Conservation (phyloP, 176 grass and related monocot species). For the Elaeis guineensis region DNA sequence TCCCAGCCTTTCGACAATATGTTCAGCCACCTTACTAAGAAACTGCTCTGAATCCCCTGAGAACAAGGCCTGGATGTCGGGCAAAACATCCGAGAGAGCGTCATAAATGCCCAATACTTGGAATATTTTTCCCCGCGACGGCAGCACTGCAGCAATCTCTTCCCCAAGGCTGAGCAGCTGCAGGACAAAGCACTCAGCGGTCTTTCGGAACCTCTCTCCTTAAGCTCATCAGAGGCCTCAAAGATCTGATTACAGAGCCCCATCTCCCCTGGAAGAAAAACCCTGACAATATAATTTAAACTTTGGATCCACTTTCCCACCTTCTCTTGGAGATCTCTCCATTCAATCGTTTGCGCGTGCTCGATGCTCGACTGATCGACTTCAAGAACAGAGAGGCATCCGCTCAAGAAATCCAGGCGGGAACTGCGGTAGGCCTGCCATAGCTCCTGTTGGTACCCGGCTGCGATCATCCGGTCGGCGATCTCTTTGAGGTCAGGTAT, state of each 20-base stretch:
- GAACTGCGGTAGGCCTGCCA: not conserved
- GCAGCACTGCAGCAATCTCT: constrained; percentile 67
- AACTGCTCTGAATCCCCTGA: constrained; percentile 46
- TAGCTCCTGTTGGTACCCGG: not conserved
- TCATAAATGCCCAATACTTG: constrained; percentile 73
- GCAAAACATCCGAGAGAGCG: constrained; percentile 54
- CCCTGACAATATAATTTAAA: not conserved
- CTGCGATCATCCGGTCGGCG: not conserved
- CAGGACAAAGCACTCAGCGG: constrained; percentile 57
- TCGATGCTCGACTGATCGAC: constrained; percentile 1
- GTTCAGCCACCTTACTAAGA: constrained; percentile 40
- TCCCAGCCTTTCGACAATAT: constrained; percentile 49
- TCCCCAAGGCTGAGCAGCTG: constrained; percentile 79
- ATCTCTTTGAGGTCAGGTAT: too few species aligned
- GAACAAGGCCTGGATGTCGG: constrained; percentile 58
- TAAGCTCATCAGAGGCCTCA: constrained; percentile 19
- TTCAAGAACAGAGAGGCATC: not conserved
- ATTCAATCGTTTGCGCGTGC: not conserved
- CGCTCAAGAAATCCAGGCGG: not conserved
- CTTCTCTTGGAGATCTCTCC: not conserved
- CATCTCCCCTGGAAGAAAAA: not conserved
- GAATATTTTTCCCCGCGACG: constrained; percentile 60
- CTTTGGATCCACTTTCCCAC: constrained; percentile 2
- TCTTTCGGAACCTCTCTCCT: constrained; percentile 75
- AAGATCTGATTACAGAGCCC: constrained; percentile 23